Conservation (phyloP, 139 green algal species). For the Micractinium conductrix region DNA sequence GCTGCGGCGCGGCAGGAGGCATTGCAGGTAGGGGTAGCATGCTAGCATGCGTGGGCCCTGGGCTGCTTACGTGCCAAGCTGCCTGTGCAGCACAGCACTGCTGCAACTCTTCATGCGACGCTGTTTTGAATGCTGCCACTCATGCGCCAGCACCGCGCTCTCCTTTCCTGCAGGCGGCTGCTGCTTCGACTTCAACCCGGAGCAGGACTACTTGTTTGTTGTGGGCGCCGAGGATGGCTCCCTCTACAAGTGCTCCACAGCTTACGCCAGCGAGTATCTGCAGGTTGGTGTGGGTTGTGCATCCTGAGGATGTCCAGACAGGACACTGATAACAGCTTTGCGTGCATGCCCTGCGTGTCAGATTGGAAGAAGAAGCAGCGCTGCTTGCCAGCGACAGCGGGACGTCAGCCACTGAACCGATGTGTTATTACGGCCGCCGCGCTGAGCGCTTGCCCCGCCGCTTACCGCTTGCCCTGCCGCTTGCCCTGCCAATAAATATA, state of each 20-base stretch:
- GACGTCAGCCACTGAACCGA: no score
- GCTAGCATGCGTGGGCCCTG: background rate
- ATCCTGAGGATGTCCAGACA: no score
- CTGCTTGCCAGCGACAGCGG: no score
- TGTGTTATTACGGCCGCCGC: no score
- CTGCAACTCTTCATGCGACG: background rate
- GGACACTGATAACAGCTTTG: no score
- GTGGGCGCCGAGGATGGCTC: constrained; percentile 89
- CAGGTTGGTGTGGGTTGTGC: constrained; percentile 34
- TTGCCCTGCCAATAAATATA: no score
- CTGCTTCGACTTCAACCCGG: constrained; percentile 91
- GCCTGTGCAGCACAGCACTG: background rate
- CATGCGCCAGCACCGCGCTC: background rate
- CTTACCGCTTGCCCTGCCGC: background rate
- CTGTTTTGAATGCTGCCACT: background rate
- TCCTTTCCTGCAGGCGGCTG: constrained; percentile 56
- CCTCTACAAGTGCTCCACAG: constrained; percentile 91
- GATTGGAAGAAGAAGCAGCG: no score
- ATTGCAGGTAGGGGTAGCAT: constrained; percentile 21
- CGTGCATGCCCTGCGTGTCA: no score
- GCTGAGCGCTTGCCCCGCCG: no score
- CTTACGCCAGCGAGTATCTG: constrained; percentile 86
- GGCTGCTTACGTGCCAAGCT: background rate
- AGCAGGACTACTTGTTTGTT: constrained; percentile 78
- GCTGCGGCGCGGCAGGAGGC: background rate